Conservation (phyloP, 768 basidiomycete species). For the Boletellus ananas region DNA sequence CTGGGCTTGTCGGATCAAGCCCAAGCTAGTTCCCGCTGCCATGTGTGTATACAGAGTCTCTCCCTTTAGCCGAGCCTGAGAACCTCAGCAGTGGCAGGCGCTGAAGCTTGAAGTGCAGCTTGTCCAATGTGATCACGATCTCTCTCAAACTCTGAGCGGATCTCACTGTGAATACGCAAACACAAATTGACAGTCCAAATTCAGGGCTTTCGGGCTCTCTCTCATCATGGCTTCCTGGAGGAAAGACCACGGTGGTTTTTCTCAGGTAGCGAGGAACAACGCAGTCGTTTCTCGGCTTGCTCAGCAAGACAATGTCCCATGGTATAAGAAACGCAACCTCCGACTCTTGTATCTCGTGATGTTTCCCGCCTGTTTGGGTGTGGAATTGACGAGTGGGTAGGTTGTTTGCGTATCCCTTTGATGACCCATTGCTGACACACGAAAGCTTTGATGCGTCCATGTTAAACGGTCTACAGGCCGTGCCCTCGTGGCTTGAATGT, state of each 20-base stretch:
- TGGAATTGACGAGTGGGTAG: slow-evolving; percentile 10
- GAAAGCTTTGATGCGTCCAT: slow-evolving; percentile 40
- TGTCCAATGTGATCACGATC: too few species aligned
- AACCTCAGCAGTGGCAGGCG: too few species aligned
- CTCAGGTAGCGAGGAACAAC: slow-evolving; percentile 2
- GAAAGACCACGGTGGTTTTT: background rate
- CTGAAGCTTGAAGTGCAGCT: too few species aligned
- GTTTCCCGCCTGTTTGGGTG: slow-evolving; percentile 35
- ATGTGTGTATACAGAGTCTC: too few species aligned
- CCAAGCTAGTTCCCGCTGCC: too few species aligned
- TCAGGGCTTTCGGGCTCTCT: too few species aligned
- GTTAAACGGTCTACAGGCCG: slow-evolving; percentile 62
- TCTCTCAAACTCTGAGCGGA: too few species aligned
- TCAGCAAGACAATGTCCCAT: slow-evolving; percentile 46
- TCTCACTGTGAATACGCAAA: too few species aligned
- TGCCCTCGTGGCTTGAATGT: slow-evolving; percentile 55
- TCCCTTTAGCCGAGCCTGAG: too few species aligned
- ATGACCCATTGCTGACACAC: background rate
- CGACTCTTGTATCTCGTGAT: slow-evolving; percentile 52
- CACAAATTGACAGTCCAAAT: too few species aligned
- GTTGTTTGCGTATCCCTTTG: background rate
- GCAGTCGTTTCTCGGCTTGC: slow-evolving; percentile 14
- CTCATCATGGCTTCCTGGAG: too few species aligned
- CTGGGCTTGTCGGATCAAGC: too few species aligned
- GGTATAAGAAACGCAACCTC: slow-evolving; percentile 60